Base-by-base conservation (phyloP, 495 filamentous ascomycete species). In the Neurospora africana region DNA sequence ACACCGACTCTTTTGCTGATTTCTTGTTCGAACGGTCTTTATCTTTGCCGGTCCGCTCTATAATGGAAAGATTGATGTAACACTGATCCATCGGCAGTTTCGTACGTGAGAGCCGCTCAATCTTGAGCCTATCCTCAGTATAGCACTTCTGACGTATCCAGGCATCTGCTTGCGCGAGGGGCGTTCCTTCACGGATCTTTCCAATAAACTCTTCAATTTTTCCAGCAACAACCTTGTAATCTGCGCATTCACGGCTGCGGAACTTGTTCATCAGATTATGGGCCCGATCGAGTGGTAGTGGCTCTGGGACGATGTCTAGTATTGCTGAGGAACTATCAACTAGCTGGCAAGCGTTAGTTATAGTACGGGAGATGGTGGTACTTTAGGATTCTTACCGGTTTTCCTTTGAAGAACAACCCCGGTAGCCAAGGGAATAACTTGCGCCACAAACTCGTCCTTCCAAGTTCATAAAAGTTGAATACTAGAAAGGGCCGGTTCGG, bases 41-140 rank as follows among this genome's bases (percentile, higher is more conserved):
- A 9, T 71, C 67, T 13, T 73, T 27, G 21, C 37, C 41, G 6
- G 68, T 38, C 61, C 75, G 53, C 72, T 78, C 74, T 43, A 82
- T 65, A 38, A 79, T 76, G 68, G 72, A 74, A 21, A 79, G 76
- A 40, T 79, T 79, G 69, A 79, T 77, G 71, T 82, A 83, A 70
- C 79, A 83, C 38, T 73, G 77, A 38, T 80, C 75, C 77, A 82
- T 79, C 27, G 75, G 47, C 9, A 82, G 68, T 15, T 0, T 7
- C 3, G 77, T 76, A 68, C 81, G 77, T 27, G 79, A 83, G 67
- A 83, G 78, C 67, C 80, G 81, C 65, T 78, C 71, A 73, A 82
- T 81, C 36, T 75, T 72, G 44, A 83, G 78, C 35, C 67, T 76
- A 33, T 75, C 67, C 13, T 13, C 41, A 9, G 70, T 71, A 69